phyloP scores from a whole-genome alignment of 192 early-diverging fungal species.

The Allomyces arbusculus region DNA sequence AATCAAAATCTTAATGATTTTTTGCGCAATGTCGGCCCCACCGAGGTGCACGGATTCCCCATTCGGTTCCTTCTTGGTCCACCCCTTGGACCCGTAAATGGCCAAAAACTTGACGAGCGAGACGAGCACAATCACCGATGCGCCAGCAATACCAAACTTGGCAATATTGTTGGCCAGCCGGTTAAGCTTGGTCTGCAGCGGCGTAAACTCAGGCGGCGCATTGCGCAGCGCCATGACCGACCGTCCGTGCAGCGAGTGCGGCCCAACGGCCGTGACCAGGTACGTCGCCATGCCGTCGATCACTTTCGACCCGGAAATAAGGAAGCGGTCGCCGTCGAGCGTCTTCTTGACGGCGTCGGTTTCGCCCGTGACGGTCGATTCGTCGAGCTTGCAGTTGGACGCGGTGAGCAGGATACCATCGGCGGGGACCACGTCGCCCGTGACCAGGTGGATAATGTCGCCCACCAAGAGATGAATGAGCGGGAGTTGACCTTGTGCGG shows the following conservation, averaged over 20 bases:
- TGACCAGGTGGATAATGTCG: slow-evolving; percentile 65
- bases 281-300: slow-evolving; percentile 69
- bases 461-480: slow-evolving; percentile 71
- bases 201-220: slow-evolving; percentile 54
- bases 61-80: slow-evolving; percentile 16
- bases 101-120: slow-evolving; percentile 20
- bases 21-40: slow-evolving; percentile 29
- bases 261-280: slow-evolving; percentile 68
- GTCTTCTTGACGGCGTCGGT: slow-evolving; percentile 63
- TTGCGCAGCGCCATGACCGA: slow-evolving; percentile 75
- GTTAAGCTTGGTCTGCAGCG: slow-evolving; percentile 82
- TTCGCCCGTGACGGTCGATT: slow-evolving; percentile 82
- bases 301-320: slow-evolving; percentile 80
- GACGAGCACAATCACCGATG: slow-evolving; percentile 59
- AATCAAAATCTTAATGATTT: slow-evolving; percentile 47
- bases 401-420: slow-evolving; percentile 67
- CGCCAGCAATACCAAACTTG: slow-evolving; percentile 68
- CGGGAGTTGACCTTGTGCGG: slow-evolving; percentile 47
- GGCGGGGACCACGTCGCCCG: slow-evolving; percentile 87
- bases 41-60: slow-evolving; percentile 30
- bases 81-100: not conserved
- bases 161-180: slow-evolving; percentile 81
- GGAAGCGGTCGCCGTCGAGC: slow-evolving; percentile 43
- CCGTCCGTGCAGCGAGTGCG: slow-evolving; percentile 69
- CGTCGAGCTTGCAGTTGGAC: slow-evolving; percentile 70